These are phyloP conservation scores for Casuarina glauca DNA, from an alignment of 306 rosid genomes.

Conservation along the genomic window DNA sequence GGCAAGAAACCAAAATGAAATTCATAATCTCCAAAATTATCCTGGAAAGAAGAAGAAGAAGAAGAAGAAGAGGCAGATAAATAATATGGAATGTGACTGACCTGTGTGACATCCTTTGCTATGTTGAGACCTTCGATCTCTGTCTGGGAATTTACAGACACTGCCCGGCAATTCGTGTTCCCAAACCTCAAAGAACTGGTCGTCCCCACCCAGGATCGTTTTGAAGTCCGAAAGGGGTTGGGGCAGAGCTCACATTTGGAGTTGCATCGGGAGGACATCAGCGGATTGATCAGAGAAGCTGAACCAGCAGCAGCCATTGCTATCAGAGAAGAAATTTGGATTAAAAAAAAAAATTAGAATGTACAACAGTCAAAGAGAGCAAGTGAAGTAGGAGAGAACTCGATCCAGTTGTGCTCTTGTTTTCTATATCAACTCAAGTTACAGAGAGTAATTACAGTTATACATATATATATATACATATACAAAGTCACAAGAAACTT, in stretches of 20 bases:
- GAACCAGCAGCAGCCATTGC: conserved; percentile 67
- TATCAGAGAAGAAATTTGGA: not conserved
- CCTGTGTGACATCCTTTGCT: conserved; percentile 87
- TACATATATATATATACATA: too few species aligned
- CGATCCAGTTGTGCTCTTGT: too few species aligned
- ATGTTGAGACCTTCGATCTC: conserved; percentile 82
- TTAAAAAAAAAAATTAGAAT: too few species aligned
- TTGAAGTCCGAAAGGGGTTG: conserved; percentile 30
- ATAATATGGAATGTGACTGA: not conserved
- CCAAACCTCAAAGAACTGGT: conserved; percentile 19
- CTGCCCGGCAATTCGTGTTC: conserved; percentile 52
- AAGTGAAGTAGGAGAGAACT: too few species aligned
- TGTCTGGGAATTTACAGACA: conserved; percentile 53
- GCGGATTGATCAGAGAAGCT: conserved; percentile 51
- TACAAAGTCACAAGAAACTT: too few species aligned
- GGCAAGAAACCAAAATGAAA: not conserved
- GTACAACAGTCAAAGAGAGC: too few species aligned
- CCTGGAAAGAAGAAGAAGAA: not conserved
- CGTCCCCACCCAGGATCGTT: conserved; percentile 23
- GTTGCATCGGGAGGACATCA: conserved; percentile 38
- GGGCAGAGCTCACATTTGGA: conserved; percentile 34
- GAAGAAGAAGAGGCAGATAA: too few species aligned
- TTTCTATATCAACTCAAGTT: too few species aligned
- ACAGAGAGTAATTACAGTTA: too few species aligned
- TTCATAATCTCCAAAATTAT: not conserved